Percentiles rank a stretch among this genome's conserved stretches.
Conservation (phyloP, 169 alveolate genomes). For the Plasmodium coatneyi region DNA sequence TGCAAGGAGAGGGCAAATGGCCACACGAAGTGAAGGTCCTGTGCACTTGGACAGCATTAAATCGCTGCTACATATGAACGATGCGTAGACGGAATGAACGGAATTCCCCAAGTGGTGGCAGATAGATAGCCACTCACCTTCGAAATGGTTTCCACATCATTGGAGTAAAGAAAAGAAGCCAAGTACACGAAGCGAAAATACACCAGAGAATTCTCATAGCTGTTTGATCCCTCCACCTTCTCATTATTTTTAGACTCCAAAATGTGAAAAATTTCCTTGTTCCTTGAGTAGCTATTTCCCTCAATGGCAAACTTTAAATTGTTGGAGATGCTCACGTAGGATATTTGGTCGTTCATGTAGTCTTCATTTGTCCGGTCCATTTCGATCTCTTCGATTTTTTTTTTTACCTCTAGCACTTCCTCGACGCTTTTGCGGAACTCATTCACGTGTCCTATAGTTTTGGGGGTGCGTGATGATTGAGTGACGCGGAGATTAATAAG, state of each 20-base stretch:
- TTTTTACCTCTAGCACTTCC: slow-evolving; percentile 34
- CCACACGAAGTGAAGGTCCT: not conserved
- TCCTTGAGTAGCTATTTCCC: slow-evolving; percentile 34
- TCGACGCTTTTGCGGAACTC: slow-evolving; percentile 36
- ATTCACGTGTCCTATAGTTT: slow-evolving; percentile 23
- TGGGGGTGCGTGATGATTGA: not conserved
- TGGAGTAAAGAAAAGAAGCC: slow-evolving; percentile 44
- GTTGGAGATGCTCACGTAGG: slow-evolving; percentile 39
- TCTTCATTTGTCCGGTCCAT: slow-evolving; percentile 21
- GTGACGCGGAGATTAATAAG: not conserved
- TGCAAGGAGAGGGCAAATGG: not conserved
- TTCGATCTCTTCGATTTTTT: slow-evolving; percentile 48
- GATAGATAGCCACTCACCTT: slow-evolving; percentile 9
- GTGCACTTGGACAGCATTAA: too few species aligned
- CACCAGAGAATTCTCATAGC: slow-evolving; percentile 37
- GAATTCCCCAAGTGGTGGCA: not conserved
- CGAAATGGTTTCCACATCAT: slow-evolving; percentile 40
- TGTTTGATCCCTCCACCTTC: slow-evolving; percentile 24
- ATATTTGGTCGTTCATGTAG: slow-evolving; percentile 41
- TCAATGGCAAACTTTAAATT: slow-evolving; percentile 32
- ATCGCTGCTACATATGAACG: too few species aligned
- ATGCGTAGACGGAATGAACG: not conserved
- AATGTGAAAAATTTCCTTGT: slow-evolving; percentile 34
- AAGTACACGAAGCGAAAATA: slow-evolving; percentile 49
- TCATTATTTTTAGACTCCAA: slow-evolving; percentile 55